phyloP scores from a whole-genome alignment of 108 stramenopile genomes.

The Tribonema minus region DNA sequence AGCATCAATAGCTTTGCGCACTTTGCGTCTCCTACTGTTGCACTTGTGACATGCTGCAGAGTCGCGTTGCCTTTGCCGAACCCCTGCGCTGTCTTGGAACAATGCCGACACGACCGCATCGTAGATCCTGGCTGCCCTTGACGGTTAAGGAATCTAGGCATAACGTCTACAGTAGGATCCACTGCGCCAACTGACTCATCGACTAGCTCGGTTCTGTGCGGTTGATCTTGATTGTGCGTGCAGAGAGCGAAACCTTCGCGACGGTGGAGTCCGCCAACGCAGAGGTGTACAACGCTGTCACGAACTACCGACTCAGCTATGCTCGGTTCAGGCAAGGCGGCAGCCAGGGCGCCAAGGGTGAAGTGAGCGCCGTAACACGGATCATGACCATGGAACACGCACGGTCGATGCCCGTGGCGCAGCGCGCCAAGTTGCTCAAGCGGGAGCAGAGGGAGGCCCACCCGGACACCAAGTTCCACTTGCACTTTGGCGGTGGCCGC shows the following conservation, averaged over 20 bases:
- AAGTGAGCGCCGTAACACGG: slow-evolving; percentile 27
- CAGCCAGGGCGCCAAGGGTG: slow-evolving; percentile 33
- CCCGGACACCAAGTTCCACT: slow-evolving; percentile 18
- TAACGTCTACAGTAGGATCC: neutral
- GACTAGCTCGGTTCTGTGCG: neutral
- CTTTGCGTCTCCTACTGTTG: too few species aligned
- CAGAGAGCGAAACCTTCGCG: neutral
- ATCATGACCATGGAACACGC: slow-evolving; percentile 33
- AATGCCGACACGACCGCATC: too few species aligned
- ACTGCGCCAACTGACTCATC: neutral
- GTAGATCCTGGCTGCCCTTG: too few species aligned
- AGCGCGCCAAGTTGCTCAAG: slow-evolving; percentile 22
- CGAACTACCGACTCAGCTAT: slow-evolving; percentile 28
- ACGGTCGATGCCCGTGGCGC: slow-evolving; percentile 35
- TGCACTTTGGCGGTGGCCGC: slow-evolving; percentile 42
- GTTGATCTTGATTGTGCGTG: neutral
- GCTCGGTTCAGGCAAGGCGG: slow-evolving; percentile 33
- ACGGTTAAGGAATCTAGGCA: too few species aligned
- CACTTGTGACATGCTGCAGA: too few species aligned
- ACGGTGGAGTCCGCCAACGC: neutral
- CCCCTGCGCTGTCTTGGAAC: too few species aligned
- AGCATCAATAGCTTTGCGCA: too few species aligned
- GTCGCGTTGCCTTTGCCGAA: too few species aligned
- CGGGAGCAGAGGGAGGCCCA: neutral
- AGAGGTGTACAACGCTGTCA: slow-evolving; percentile 33